Evolutionary conservation across 2,329 filamentous ascomycete genomes (phyloP).

Genomic region (Pseudogymnoascus sp.): DNA sequence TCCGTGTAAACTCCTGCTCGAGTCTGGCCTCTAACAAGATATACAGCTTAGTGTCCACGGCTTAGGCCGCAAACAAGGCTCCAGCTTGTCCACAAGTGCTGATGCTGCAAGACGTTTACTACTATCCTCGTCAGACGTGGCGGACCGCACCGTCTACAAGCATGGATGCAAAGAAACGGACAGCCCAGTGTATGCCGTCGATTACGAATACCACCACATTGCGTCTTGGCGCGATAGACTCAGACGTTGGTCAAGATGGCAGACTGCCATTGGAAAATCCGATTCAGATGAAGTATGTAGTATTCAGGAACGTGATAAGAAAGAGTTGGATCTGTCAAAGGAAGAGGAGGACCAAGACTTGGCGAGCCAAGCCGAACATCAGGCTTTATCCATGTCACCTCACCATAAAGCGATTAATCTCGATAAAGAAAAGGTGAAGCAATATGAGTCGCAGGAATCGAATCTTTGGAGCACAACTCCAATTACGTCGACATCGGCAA

Average conservation of each 20-base stretch:
- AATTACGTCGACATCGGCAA: neutral
- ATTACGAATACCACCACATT: constrained; percentile 15
- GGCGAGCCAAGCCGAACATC: neutral
- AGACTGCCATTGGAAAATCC: constrained; percentile 18
- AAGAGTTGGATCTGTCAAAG: neutral
- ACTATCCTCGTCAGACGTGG: constrained; percentile 17
- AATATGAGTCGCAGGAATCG: neutral
- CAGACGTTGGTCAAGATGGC: constrained; percentile 26
- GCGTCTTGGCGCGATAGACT: constrained; percentile 26
- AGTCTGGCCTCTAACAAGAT: constrained; percentile 9
- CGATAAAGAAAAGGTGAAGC: neutral
- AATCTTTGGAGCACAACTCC: constrained; percentile 4
- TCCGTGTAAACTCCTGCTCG: neutral
- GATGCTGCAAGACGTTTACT: constrained; percentile 23
- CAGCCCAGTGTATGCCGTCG: constrained; percentile 13
- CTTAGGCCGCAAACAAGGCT: constrained; percentile 13
- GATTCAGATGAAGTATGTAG: neutral
- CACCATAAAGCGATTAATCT: neutral
- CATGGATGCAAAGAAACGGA: constrained; percentile 16
- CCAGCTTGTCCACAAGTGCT: constrained; percentile 15
- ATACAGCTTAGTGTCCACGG: constrained; percentile 16
- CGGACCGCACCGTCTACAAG: constrained; percentile 15
- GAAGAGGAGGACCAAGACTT: neutral
- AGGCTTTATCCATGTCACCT: neutral
- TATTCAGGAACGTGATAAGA: neutral